Evolutionary conservation across 441 rosid species (phyloP), one percentile per base, ranked within the genome.

Genomic region (Adansonia grandidieri): DNA sequence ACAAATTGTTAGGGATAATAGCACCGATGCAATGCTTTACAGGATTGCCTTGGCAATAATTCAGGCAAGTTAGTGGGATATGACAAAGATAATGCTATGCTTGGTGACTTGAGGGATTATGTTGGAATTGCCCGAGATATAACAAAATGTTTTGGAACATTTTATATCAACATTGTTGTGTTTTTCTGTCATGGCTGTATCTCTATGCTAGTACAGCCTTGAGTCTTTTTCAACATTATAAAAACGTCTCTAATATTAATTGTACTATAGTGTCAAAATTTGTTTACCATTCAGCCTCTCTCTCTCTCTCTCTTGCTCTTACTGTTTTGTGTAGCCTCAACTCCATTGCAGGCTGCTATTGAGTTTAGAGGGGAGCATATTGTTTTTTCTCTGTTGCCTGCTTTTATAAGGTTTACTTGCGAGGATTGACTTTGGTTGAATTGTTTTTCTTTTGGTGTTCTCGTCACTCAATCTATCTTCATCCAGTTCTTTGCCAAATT

Each of bases 1-100:
- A 86, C 98, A 97, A 88, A 95, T 91, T 85, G 99, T 97, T 53
- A 90, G 98, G 80, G 99, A 97, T 77, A 95, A 93, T 83, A 97
- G 98, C 91, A 97, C 98, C 6, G 98, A 95, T 86, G 85, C 92
- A 78, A 97, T 97, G 99, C 85, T 97, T 56, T 97, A 95, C 87
- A 92, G 98, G 87, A 97, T 91, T 84, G 93, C 98, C 50, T 87
- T 97, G 83, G 97, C 99, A 73, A 86, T 93, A 80, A 92, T 97
- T 88, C 97, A 97, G 98, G 98, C 76, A 86, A 88, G 93, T 89
- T 75, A 14, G 66, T 53, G 54, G 48, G 37, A 63, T 50, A 32
- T 50, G 53, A 65, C 47, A 28, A 51, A 62, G 48, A 63, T 50
- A 71, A 42, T 60, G 6, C 53, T 76, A 64, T 54, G 19, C 28